A percentile compares a stretch with the other conserved stretches of the same genome.
Conservation (phyloP, 176 grass and related monocot species). For the Microstegium vimineum region DNA sequence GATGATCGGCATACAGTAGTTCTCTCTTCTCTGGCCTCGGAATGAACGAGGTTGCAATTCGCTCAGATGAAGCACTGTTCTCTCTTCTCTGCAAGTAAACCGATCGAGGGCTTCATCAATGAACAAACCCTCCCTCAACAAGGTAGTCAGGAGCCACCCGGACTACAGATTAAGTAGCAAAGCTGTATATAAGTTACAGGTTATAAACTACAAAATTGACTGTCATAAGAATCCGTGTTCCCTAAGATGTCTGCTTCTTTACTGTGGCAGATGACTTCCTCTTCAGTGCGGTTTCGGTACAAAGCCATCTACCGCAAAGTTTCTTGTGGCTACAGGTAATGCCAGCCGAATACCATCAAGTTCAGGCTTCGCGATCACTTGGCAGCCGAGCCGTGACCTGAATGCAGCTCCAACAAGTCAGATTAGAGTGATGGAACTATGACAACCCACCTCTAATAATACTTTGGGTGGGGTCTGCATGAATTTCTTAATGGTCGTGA, state of each 20-base stretch:
- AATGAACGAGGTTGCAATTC: too few relatives aligned
- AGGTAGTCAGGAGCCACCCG: background rate
- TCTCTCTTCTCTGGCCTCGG: too few relatives aligned
- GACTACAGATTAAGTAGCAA: background rate
- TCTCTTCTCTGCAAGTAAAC: background rate
- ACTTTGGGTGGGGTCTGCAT: background rate
- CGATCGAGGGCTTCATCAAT: background rate
- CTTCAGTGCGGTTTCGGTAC: conserved; percentile 79
- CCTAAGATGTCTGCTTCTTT: background rate
- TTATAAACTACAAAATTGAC: conserved; percentile 16
- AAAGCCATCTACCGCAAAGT: conserved; percentile 77
- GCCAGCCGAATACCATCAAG: conserved; percentile 76
- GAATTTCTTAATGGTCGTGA: background rate
- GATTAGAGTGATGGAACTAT: background rate
- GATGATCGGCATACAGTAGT: too few relatives aligned
- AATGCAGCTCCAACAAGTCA: background rate
- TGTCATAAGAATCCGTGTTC: background rate
- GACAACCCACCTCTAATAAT: background rate
- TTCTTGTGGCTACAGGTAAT: conserved; percentile 63
- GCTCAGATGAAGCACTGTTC: background rate
- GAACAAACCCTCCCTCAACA: background rate
- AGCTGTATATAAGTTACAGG: conserved; percentile 1
- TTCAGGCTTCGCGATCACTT: conserved; percentile 71
- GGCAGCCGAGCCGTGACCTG: conserved; percentile 92
- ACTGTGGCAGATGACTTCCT: background rate